A percentile compares a stretch with the other conserved stretches of the same genome.
These are phyloP conservation scores for Sporothrix brunneoviolacea DNA, from an alignment of 2,329 filamentous ascomycete species.

Conservation along the genomic window DNA sequence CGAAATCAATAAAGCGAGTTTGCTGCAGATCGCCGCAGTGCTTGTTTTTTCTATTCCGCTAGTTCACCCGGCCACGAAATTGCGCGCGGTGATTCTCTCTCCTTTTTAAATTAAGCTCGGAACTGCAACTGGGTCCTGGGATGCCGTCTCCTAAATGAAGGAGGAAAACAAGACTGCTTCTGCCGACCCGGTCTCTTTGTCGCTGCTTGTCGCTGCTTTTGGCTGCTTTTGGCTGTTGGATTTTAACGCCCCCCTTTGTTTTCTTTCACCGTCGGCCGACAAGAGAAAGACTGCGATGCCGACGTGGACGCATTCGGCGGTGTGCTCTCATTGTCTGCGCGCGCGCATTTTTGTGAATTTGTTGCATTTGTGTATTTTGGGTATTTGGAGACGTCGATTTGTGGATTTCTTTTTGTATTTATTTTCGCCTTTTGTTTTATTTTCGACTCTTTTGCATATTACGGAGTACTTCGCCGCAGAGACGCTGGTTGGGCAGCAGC, in stretches of 20 bases:
- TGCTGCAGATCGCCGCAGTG: no score
- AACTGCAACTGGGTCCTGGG: no score
- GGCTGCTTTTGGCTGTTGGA: neutral
- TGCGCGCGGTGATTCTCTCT: no score
- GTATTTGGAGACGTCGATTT: no score
- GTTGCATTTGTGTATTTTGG: neutral
- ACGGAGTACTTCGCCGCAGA: neutral
- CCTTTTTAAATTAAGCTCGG: no score
- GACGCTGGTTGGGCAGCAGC: conserved; percentile 7
- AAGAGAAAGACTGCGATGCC: conserved; percentile 3
- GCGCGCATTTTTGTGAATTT: neutral
- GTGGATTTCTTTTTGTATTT: neutral
- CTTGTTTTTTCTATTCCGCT: no score
- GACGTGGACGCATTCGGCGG: conserved; percentile 16
- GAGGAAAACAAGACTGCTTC: neutral
- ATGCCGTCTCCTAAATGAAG: no score
- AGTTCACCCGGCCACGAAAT: no score
- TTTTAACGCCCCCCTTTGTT: neutral
- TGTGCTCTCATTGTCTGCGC: conserved; percentile 10
- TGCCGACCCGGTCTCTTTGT: no score
- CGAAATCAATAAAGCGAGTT: neutral
- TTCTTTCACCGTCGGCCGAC: neutral
- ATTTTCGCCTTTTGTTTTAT: neutral
- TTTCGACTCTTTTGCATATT: neutral
- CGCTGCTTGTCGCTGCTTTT: no score